Evolutionary conservation across 257 asterid genomes (phyloP), one percentile per base, ranked within the genome.

Genomic region (Ligustrum vulgare): DNA sequence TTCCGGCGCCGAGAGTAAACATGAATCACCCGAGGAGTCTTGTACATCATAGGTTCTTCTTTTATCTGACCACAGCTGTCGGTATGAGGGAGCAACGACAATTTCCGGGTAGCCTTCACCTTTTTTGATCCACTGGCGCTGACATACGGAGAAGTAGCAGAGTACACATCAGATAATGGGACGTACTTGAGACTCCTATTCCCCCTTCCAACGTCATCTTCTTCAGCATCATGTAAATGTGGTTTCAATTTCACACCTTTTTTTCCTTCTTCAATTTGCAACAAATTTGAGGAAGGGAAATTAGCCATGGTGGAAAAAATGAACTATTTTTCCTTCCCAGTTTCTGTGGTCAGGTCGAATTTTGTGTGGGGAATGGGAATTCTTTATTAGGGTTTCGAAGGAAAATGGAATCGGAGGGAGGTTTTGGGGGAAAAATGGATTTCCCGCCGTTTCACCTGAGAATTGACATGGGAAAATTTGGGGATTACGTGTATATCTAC

Each of bases 121-220:
- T 93, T 93, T 63, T 90, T 93, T 43, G 93, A 90, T 74, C 98
- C 96, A 72, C 87, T 77, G 6, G 93, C 87, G 69, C 91, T 81
- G 47, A 84, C 87, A 72, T 88, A 89, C 10, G 95, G 98, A 0
- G 95, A 86, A 33, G 98, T 92, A 20, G 96, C 98, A 43, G 98
- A 94, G 83, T 94, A 94, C 10, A 94, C 97, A 69, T 91, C 97
- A 82, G 93, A 87, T 41, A 94, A 89, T 25, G 98, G 89, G 33
- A 92, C 91, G 83, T 86, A 90, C 83, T 86, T 87, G 39, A 82
- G 78, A 3, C 91, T 91, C 37, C 86, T 83, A 10, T 56, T 79
- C 5, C 87, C 86, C 65, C 79, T 82, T 41, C 28, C 87, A 32
- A 83, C 80, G 66, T 89, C 95, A 22, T 85, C 92, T 31, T 86